Percentiles rank a stretch among this genome's conserved stretches.
phyloP scores from a whole-genome alignment of 2,329 filamentous ascomycete species.

The Daldinia sp. region DNA sequence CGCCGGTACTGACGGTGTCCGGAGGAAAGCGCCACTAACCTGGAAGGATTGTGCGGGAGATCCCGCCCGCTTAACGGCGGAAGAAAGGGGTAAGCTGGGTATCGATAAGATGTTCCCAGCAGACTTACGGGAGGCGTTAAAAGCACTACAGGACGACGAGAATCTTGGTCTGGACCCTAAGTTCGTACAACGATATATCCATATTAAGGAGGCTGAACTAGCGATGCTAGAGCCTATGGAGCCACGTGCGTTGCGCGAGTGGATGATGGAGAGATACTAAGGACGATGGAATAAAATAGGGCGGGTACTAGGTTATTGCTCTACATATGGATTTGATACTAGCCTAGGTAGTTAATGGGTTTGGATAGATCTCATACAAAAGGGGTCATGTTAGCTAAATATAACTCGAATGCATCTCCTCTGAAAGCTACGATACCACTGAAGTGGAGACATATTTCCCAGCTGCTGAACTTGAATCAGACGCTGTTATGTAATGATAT shows the following conservation, averaged over 20 bases:
- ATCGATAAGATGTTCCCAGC: conserved; percentile 63
- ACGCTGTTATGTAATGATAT: neutral
- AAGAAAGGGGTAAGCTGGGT: conserved; percentile 59
- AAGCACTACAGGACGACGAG: conserved; percentile 57
- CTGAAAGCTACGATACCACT: neutral
- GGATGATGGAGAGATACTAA: conserved; percentile 73
- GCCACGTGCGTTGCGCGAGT: conserved; percentile 58
- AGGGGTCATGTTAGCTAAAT: neutral
- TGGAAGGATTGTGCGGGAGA: conserved; percentile 64
- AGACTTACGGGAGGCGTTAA: conserved; percentile 63
- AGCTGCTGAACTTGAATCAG: neutral
- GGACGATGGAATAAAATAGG: neutral
- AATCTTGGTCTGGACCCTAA: conserved; percentile 57
- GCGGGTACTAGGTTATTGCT: neutral
- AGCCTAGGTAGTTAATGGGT: neutral
- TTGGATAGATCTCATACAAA: neutral
- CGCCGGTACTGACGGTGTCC: conserved; percentile 66
- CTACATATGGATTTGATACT: neutral
- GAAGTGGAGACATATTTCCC: neutral
- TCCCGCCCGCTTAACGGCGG: conserved; percentile 58
- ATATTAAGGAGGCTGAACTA: conserved; percentile 67
- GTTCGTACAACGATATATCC: conserved; percentile 64
- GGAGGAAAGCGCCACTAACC: conserved; percentile 51
- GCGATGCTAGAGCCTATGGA: conserved; percentile 59
- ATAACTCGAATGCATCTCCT: neutral